Percentiles rank a stretch among this genome's conserved stretches.
phyloP scores from a whole-genome alignment of 371 early-diverging fungal species.

The Rhizopus delemar region DNA sequence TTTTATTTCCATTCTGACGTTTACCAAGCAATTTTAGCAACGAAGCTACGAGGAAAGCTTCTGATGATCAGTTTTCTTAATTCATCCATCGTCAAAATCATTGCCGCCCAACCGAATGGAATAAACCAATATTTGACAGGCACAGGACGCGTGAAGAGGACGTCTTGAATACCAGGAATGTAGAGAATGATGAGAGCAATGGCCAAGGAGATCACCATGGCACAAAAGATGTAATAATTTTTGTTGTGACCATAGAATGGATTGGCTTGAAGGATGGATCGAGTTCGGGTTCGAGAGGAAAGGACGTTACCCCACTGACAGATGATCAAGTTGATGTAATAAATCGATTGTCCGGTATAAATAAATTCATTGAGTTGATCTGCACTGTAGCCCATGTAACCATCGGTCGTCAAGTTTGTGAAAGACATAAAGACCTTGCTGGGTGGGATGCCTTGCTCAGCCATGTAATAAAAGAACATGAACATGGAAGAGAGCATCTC shows the following conservation, averaged over 20 bases:
- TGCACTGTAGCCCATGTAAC: constrained; percentile 48
- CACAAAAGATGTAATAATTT: constrained; percentile 54
- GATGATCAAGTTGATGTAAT: constrained; percentile 67
- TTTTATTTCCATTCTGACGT: too few species aligned
- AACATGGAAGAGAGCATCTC: constrained; percentile 60
- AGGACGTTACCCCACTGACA: constrained; percentile 59
- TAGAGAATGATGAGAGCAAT: constrained; percentile 65
- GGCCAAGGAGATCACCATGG: constrained; percentile 44
- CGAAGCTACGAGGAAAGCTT: constrained; percentile 33
- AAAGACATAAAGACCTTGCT: constrained; percentile 52
- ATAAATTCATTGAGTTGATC: constrained; percentile 45
- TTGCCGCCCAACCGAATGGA: constrained; percentile 61
- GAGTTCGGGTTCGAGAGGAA: constrained; percentile 60
- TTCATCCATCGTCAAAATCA: constrained; percentile 61
- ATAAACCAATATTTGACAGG: constrained; percentile 74
- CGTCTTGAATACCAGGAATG: constrained; percentile 54
- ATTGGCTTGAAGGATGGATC: constrained; percentile 61
- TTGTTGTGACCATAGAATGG: constrained; percentile 56
- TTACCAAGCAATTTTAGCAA: constrained; percentile 27
- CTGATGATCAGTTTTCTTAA: constrained; percentile 54
- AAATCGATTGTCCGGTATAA: constrained; percentile 61
- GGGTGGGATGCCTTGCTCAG: constrained; percentile 45
- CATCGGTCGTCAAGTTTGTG: constrained; percentile 52
- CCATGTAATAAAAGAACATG: constrained; percentile 64
- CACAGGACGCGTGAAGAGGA: constrained; percentile 67